Base-by-base conservation (phyloP, 2,329 filamentous ascomycete species). In the Keithomyces neogunnii region DNA sequence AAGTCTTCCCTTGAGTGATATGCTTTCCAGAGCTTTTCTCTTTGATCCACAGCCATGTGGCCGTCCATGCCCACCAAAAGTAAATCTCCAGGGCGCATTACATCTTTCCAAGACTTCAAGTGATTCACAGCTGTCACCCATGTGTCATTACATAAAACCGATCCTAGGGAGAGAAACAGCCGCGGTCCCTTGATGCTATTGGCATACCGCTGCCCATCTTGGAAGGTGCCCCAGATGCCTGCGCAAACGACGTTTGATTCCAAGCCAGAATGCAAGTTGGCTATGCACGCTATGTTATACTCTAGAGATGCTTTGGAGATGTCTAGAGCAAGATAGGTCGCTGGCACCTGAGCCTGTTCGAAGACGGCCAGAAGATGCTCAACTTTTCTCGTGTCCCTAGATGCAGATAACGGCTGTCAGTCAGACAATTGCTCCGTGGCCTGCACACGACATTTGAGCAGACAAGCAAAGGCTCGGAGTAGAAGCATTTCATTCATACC, bases 51-150 rank as follows among this genome's bases (percentile, higher is more conserved):
- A 29, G 65, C 56, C 32, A 67, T 56, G 51, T 72, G 70, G 0
- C 62, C 70, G 50, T 72, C 70, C 70, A 72, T 72, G 44, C 70
- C 70, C 30, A 69, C 66, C 6, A 72, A 59, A 28, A 72, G 58
- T 29, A 64, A 55, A 45, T 72, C 70, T 3, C 62, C 57, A 1
- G 60, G 55, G 3, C 66, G 66, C 49, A 72, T 60, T 29, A 61
- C 55, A n/a, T 57, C 53, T 8, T 62, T 68, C 70, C 70, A 72
- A 43, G 56, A 59, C 53, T 64, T 65, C 30, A 72, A 59, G 42
- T 69, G 62, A 3, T 54, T 51, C 31, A 71, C 51, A 2, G 69
- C 70, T 31, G 62, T 59, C 2, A 58, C 53, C 65, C 67, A 71
- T 7, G 62, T 60, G 56, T 72, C 69, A 47, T 72, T 72, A 58